phyloP scores from a whole-genome alignment of 2,329 filamentous ascomycete species.

The Thelonectria discophora region DNA sequence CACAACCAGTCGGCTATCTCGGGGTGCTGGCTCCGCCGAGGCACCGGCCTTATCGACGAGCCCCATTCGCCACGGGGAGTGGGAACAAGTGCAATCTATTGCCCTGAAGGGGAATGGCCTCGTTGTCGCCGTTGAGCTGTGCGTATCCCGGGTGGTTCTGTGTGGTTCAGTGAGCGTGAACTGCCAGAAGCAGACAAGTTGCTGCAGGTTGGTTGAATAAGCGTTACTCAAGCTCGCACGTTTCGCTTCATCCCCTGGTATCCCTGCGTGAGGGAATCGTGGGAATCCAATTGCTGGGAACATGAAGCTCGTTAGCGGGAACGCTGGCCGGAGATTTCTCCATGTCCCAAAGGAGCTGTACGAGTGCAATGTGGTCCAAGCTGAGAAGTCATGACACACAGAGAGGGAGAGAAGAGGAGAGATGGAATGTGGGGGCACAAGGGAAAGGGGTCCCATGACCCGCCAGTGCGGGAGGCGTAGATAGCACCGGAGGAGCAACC shows the following conservation, averaged over 20 bases:
- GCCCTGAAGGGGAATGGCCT: conserved; percentile 29
- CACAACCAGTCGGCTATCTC: conserved; percentile 32
- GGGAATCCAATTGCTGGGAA: too few species aligned
- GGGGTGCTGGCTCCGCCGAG: conserved; percentile 18
- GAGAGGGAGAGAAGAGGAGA: too few species aligned
- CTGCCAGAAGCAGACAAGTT: conserved; percentile 27
- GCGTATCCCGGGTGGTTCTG: neutral
- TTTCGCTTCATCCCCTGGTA: neutral
- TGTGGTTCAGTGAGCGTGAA: conserved; percentile 30
- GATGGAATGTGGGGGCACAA: neutral
- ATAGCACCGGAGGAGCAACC: too few species aligned
- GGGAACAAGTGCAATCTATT: conserved; percentile 32
- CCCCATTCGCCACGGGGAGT: neutral
- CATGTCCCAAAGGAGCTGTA: conserved; percentile 4
- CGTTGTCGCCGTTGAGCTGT: neutral
- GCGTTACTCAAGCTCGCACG: neutral
- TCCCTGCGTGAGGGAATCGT: neutral
- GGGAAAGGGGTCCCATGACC: too few species aligned
- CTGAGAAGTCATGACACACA: neutral
- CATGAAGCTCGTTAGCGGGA: neutral
- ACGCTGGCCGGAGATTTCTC: neutral
- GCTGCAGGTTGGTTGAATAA: too few species aligned
- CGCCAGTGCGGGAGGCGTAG: too few species aligned
- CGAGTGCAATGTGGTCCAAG: conserved; percentile 1
- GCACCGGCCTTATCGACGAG: conserved; percentile 30